Evolutionary conservation across 2,329 filamentous ascomycete species (phyloP).

Genomic region (Diplodia intermedia): DNA sequence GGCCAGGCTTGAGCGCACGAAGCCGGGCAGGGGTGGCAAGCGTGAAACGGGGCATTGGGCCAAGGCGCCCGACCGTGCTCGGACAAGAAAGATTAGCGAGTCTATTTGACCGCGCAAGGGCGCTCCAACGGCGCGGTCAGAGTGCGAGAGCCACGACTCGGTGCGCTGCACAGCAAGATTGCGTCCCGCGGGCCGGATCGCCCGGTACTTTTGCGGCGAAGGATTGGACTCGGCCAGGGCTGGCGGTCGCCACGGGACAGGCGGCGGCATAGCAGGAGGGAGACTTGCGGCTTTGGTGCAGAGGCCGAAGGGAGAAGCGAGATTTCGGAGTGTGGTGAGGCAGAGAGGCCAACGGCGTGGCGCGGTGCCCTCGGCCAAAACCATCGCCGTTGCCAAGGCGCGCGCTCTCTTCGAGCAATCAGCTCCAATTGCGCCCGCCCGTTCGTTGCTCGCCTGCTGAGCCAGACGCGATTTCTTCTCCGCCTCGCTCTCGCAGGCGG

Average conservation of each 20-base stretch:
- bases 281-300: background rate
- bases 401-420: no score
- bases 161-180: background rate
- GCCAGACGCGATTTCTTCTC: no score
- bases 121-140: background rate
- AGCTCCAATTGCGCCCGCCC: background rate
- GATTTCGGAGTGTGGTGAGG: background rate
- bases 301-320: background rate
- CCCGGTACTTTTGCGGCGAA: background rate
- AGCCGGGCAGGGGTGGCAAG: conserved; percentile 1
- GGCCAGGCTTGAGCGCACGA: background rate
- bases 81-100: conserved; percentile 21
- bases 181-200: no score
- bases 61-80: background rate
- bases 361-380: background rate
- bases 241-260: background rate
- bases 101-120: background rate
- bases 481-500: no score
- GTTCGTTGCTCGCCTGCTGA: no score
- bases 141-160: background rate
- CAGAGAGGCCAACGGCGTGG: background rate
- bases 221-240: no score
- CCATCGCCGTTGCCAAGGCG: conserved; percentile 10
- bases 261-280: background rate
- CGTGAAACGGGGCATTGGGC: conserved; percentile 23